Evolutionary conservation across 1,284 basidiomycete genomes (phyloP).

Genomic region (Pseudozyma thailandica): DNA sequence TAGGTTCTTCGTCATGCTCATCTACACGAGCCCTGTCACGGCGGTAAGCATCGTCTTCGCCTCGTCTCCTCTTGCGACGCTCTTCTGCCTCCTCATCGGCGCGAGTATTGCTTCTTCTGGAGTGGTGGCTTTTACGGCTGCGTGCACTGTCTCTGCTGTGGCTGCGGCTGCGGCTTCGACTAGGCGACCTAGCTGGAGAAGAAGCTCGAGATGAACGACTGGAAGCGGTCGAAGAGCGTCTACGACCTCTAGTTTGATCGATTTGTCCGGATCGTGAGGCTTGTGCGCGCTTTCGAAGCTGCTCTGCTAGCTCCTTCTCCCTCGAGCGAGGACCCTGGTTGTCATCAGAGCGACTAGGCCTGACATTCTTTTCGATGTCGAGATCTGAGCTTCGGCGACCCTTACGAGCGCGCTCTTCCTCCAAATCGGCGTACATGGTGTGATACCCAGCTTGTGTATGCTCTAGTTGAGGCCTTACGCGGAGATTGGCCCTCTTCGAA

Average conservation of each 20-base stretch:
- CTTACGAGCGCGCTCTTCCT: conserved; percentile 51
- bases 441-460: too few relatives aligned
- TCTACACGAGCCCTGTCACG: conserved; percentile 47
- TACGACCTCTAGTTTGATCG: conserved; percentile 22
- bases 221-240: conserved; percentile 22
- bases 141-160: conserved; percentile 30
- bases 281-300: conserved; percentile 58
- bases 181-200: conserved; percentile 25
- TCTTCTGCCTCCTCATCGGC: conserved; percentile 62
- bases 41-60: conserved; percentile 51
- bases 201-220: conserved; percentile 31
- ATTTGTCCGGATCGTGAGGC: conserved; percentile 34
- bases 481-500: too few relatives aligned
- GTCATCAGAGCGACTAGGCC: conserved; percentile 7
- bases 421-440: conserved; percentile 62
- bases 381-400: conserved; percentile 24
- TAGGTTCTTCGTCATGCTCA: conserved; percentile 69
- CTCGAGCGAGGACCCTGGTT: conserved; percentile 32
- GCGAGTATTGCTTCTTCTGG: conserved; percentile 38
- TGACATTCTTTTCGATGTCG: conserved; percentile 24
- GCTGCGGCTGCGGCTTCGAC: conserved; percentile 32
- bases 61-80: conserved; percentile 56
- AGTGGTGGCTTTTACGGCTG: conserved; percentile 30
- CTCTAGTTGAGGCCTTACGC: too few relatives aligned
- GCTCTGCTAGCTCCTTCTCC: conserved; percentile 63